Conservation (phyloP, 2,329 filamentous ascomycete genomes). For the Rhytidhysteron rufulum region DNA sequence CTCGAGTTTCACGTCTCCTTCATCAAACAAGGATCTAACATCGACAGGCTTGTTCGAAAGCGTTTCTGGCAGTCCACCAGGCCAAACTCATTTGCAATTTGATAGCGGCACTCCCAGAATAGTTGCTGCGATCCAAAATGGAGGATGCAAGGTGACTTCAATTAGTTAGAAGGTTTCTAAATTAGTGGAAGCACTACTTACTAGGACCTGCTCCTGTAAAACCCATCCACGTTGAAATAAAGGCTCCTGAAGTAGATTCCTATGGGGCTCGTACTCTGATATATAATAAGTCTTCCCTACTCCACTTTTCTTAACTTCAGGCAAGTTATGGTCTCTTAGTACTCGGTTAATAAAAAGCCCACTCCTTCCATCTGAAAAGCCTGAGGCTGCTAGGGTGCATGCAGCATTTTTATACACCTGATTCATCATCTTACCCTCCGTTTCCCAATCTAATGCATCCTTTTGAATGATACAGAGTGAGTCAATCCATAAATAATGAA, state of each 20-base stretch:
- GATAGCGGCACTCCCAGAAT: too few species aligned
- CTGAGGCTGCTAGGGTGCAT: conserved; percentile 25
- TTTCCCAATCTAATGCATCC: conserved; percentile 12
- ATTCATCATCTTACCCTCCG: conserved; percentile 21
- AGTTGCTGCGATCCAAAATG: too few species aligned
- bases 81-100: too few species aligned
- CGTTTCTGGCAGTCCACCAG: too few species aligned
- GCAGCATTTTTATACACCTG: conserved; percentile 24
- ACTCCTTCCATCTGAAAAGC: conserved; percentile 13
- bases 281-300: conserved; percentile 11
- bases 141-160: too few species aligned
- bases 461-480: conserved; percentile 8
- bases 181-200: conserved; percentile 1
- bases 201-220: conserved; percentile 17
- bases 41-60: too few species aligned
- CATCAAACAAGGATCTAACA: too few species aligned
- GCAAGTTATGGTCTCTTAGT: conserved; percentile 11
- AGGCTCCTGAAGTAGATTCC: conserved; percentile 15
- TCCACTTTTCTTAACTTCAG: conserved; percentile 11
- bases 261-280: conserved; percentile 16
- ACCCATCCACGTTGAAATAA: conserved; percentile 25
- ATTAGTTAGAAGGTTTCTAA: too few species aligned
- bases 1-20: too few species aligned
- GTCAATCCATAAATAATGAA: conserved; percentile 27
- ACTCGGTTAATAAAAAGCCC: conserved; percentile 20